Evolutionary conservation across 2,329 filamentous ascomycete genomes (phyloP).

Genomic region (Cercospora citrullina): DNA sequence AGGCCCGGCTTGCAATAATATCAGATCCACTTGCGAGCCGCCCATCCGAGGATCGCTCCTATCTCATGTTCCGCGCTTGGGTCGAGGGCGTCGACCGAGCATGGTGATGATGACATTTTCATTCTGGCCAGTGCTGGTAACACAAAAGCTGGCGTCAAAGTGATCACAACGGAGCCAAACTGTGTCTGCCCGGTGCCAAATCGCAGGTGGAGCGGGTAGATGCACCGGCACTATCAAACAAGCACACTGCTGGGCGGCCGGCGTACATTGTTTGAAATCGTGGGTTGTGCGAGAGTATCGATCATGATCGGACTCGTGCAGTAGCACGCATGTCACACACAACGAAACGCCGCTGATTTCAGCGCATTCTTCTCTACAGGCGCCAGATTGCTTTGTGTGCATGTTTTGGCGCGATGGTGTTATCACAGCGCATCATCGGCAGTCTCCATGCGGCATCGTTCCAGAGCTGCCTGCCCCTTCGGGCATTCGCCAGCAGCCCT

Average conservation of each 20-base stretch:
- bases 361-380: not conserved
- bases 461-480: not conserved
- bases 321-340: not conserved
- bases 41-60: not conserved
- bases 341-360: conserved; percentile 1
- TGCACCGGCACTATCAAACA: not conserved
- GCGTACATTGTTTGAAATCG: not conserved
- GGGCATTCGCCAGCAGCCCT: not conserved
- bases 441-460: conserved; percentile 4
- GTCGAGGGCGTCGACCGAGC: not conserved
- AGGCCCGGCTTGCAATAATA: conserved; percentile 1
- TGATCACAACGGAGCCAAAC: not conserved
- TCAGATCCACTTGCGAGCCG: conserved; percentile 1
- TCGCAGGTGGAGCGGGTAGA: not conserved
- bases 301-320: not conserved
- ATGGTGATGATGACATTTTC: not conserved
- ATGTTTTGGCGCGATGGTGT: conserved; percentile 3
- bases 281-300: not conserved
- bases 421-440: conserved; percentile 12
- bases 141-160: not conserved
- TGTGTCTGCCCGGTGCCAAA: not conserved
- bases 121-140: not conserved
- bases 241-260: not conserved
- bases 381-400: not conserved
- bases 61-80: not conserved